phyloP scores from a whole-genome alignment of 1,284 basidiomycete species.

The Ustilago curta region DNA sequence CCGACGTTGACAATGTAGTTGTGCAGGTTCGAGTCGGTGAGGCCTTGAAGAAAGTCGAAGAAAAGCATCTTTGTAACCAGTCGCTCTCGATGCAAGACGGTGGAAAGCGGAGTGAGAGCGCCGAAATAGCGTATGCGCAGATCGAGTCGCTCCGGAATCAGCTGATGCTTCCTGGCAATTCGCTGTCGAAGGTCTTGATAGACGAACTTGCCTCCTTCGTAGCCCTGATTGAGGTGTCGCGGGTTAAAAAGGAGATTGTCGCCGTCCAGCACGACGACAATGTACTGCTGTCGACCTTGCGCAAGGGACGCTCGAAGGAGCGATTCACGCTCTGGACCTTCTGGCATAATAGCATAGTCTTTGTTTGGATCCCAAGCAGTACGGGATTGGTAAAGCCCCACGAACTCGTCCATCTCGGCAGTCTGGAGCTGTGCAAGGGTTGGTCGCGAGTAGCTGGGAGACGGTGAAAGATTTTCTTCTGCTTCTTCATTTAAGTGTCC shows the following conservation, averaged over 20 bases:
- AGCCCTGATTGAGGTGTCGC: constrained; percentile 24
- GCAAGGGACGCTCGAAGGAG: constrained; percentile 4
- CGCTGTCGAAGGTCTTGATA: constrained; percentile 25
- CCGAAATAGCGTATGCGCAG: constrained; percentile 34
- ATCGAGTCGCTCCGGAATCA: constrained; percentile 23
- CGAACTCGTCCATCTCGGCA: constrained; percentile 13
- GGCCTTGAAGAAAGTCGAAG: constrained; percentile 32
- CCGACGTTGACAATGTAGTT: constrained; percentile 45
- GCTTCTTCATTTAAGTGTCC: not conserved
- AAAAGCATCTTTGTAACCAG: constrained; percentile 10
- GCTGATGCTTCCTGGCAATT: constrained; percentile 34
- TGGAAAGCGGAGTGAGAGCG: constrained; percentile 7
- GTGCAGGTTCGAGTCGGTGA: constrained; percentile 25
- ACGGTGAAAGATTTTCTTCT: not conserved
- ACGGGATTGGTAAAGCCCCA: constrained; percentile 23
- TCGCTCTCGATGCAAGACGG: not conserved
- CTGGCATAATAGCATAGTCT: constrained; percentile 32
- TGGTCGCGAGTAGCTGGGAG: constrained; percentile 13
- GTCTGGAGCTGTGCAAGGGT: constrained; percentile 25
- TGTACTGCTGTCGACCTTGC: constrained; percentile 14
- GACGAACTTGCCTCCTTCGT: constrained; percentile 34
- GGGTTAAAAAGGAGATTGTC: constrained; percentile 45
- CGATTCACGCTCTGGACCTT: constrained; percentile 18
- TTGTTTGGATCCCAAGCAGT: constrained; percentile 37
- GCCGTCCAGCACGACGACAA: constrained; percentile 38